Percentiles rank a stretch among this genome's conserved stretches.
Evolutionary conservation across 371 early-diverging fungal genomes (phyloP).

Genomic region (Lichtheimia ornata): DNA sequence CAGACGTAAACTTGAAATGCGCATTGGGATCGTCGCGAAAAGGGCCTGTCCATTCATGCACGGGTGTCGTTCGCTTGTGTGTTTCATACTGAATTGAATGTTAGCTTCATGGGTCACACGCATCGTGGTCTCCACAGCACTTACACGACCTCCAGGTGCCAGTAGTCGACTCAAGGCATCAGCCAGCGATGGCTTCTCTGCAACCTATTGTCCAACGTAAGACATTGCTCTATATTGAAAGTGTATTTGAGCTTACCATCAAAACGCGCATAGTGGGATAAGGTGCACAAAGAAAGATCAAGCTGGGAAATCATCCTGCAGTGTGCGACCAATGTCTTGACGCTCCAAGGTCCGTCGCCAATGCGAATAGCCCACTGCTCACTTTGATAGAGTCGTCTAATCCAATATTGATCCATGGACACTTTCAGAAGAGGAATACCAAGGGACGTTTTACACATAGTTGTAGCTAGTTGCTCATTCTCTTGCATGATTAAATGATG

Average conservation of each 20-base stretch:
- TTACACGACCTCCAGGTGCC: conserved; percentile 47
- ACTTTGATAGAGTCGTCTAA: too few species aligned
- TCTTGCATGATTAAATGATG: too few species aligned
- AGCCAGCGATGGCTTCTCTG: conserved; percentile 80
- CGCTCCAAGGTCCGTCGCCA: too few species aligned
- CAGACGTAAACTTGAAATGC: conserved; percentile 46
- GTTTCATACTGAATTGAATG: conserved; percentile 28
- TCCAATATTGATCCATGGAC: too few species aligned
- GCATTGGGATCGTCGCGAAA: conserved; percentile 36
- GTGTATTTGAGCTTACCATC: neutral
- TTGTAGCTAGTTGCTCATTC: too few species aligned
- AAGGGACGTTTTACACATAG: too few species aligned
- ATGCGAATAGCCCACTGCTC: too few species aligned
- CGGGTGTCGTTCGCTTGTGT: conserved; percentile 36
- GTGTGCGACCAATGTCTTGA: too few species aligned
- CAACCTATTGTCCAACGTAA: conserved; percentile 41
- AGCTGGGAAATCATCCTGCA: too few species aligned
- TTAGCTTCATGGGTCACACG: neutral
- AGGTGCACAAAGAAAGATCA: too few species aligned
- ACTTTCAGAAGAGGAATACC: too few species aligned
- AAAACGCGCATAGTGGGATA: neutral
- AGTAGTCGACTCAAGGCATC: conserved; percentile 63
- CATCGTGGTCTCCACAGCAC: too few species aligned
- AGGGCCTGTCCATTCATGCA: conserved; percentile 48
- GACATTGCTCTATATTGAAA: neutral